Conservation (phyloP, 768 basidiomycete genomes). For the button mushroom (Agaricus bisporus) region DNA sequence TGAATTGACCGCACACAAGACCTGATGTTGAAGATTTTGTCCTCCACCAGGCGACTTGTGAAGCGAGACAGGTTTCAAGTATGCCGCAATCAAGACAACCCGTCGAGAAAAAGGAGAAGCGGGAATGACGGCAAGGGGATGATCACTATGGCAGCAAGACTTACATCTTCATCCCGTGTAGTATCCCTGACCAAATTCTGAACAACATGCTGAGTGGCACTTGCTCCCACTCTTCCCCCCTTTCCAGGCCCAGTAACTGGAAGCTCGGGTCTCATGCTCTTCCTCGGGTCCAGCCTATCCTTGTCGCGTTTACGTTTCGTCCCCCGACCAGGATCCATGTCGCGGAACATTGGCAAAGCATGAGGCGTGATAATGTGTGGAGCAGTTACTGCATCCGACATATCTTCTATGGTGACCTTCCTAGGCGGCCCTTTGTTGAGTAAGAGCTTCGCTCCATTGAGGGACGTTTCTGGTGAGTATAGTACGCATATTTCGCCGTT, state of each 20-base stretch:
- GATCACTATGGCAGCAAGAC: conserved; percentile 30
- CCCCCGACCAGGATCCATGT: conserved; percentile 65
- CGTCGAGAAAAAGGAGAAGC: not conserved
- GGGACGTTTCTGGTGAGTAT: conserved; percentile 86
- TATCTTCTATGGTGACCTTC: conserved; percentile 79
- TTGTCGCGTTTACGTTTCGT: conserved; percentile 88
- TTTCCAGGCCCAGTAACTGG: conserved; percentile 90
- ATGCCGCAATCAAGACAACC: conserved; percentile 13
- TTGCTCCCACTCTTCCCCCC: conserved; percentile 93
- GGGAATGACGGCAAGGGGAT: not conserved
- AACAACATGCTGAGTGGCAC: conserved; percentile 95
- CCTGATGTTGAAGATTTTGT: not conserved
- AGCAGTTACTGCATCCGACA: conserved; percentile 78
- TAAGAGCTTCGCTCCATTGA: conserved; percentile 88
- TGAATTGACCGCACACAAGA: not conserved
- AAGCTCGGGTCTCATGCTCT: conserved; percentile 87
- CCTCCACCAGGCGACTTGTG: not conserved
- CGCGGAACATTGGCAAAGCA: conserved; percentile 87
- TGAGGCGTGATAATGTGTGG: conserved; percentile 92
- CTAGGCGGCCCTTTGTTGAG: conserved; percentile 82
- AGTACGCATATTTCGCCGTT: conserved; percentile 85
- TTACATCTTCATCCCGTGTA: conserved; percentile 90
- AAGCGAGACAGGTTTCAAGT: not conserved
- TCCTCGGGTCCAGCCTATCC: conserved; percentile 82
- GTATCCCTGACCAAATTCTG: conserved; percentile 91